Conservation (phyloP, 495 filamentous ascomycete species). For the Lepraria neglecta region DNA sequence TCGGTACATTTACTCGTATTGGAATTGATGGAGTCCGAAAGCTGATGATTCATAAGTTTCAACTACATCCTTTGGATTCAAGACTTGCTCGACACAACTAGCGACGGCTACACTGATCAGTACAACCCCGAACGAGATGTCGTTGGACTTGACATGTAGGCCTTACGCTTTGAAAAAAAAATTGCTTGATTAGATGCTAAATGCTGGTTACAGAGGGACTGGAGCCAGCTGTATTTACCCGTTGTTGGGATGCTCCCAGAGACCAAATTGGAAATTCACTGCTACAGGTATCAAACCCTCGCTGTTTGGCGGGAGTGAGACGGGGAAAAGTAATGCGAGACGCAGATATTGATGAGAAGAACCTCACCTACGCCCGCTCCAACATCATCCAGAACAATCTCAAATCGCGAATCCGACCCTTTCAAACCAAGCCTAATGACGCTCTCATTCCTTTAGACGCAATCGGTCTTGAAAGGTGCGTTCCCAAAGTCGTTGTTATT, state of each 20-base stretch:
- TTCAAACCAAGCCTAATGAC: conserved; percentile 46
- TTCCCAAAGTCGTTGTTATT: background rate
- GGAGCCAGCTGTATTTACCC: conserved; percentile 91
- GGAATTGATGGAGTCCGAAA: background rate
- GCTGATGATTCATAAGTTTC: conserved; percentile 41
- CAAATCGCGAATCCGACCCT: conserved; percentile 56
- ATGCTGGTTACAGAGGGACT: conserved; percentile 51
- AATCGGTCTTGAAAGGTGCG: conserved; percentile 47
- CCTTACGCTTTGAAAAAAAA: background rate
- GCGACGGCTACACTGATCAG: conserved; percentile 43
- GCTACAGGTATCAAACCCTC: conserved; percentile 51
- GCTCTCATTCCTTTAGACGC: conserved; percentile 56
- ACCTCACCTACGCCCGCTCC: conserved; percentile 53
- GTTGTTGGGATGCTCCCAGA: conserved; percentile 64
- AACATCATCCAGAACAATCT: conserved; percentile 63
- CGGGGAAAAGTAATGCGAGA: background rate
- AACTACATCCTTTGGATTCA: conserved; percentile 93
- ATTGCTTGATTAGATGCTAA: background rate
- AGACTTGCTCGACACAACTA: conserved; percentile 70
- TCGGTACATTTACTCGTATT: conserved; percentile 34
- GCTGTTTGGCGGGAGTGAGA: background rate
- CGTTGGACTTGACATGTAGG: conserved; percentile 71
- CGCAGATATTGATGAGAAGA: conserved; percentile 70
- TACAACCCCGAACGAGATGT: conserved; percentile 54
- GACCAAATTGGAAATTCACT: conserved; percentile 63